Base-by-base conservation (phyloP, 768 basidiomycete genomes). In the Podaxis rugospora region DNA sequence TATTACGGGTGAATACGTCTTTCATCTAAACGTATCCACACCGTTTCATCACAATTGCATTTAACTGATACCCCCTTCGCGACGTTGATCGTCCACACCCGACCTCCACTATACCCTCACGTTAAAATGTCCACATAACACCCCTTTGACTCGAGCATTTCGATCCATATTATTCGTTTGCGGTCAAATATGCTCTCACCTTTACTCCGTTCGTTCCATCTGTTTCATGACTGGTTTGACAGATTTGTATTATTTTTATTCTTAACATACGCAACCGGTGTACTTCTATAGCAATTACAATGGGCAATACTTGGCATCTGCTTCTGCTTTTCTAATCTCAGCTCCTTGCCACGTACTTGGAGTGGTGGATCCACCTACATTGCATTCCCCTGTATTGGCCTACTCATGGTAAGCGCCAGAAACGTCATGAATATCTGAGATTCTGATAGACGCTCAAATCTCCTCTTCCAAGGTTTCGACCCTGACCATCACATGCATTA, bases 1-100 rank as follows among this genome's bases (percentile, higher is more conserved):
- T 47, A 54, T 42, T 61, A 61, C 35, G 52, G 59, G 21, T 61
- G 59, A 61, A 50, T 16, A 10, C 21, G n/a, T 36, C 4, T 13
- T 35, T 28, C 51, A 16, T 46, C 18, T 36, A 11, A n/a, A 9
- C n/a, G 40, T 35, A 25, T 52, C 42, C 16, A 25, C 51, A 16
- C n/a, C 18, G 13, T 25, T 37, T 28, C 46, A 51, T 2, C 18
- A 13, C 46, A 42, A 53, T 16, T 36, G 40, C 51, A 60, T 60
- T 16, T 11, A 53, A 18, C 27, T 18, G 27, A 53, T 60, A 60
- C 58, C 59, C 58, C 39, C 40, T 21, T 32, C 23, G 32, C 40
- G 51, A 53, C 51, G 51, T 52, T 60, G 59, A 60, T 46, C 59
- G 59, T 53, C 51, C 40, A 21, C 35, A 27, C 21, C 40, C 36